Percentiles rank a stretch among this genome's conserved stretches.
phyloP scores from a whole-genome alignment of 2,329 filamentous ascomycete genomes.

The Ploettnerulaceae sp. region DNA sequence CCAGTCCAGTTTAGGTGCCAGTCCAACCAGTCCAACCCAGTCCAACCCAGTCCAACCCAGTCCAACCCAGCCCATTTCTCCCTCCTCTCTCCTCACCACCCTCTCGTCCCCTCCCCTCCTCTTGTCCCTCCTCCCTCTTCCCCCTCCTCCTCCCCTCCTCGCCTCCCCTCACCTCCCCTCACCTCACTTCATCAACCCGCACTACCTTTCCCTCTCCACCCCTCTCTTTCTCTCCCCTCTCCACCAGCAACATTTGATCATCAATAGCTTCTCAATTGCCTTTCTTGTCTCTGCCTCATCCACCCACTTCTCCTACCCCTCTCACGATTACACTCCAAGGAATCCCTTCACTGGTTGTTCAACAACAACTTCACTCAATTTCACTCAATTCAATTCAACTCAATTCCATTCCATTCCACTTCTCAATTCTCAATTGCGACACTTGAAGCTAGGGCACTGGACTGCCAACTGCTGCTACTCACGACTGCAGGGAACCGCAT shows the following conservation, averaged over 20 bases:
- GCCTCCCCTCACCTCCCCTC: neutral
- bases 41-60: neutral
- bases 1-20: no score
- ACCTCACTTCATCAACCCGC: neutral
- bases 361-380: neutral
- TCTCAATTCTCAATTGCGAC: conserved; percentile 17
- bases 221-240: neutral
- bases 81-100: neutral
- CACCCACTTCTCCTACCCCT: neutral
- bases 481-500: conserved; percentile 24
- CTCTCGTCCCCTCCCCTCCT: neutral
- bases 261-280: conserved; percentile 5
- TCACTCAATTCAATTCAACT: neutral
- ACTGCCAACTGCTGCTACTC: conserved; percentile 12
- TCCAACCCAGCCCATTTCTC: neutral
- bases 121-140: neutral
- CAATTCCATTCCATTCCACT: neutral
- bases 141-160: neutral
- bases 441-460: conserved; percentile 9
- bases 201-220: neutral
- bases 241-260: neutral
- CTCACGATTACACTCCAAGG: neutral
- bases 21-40: neutral
- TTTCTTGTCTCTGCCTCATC: neutral
- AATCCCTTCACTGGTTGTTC: no score